Evolutionary conservation across 306 rosid genomes (phyloP).

Genomic region (Spatholobus suberectus): DNA sequence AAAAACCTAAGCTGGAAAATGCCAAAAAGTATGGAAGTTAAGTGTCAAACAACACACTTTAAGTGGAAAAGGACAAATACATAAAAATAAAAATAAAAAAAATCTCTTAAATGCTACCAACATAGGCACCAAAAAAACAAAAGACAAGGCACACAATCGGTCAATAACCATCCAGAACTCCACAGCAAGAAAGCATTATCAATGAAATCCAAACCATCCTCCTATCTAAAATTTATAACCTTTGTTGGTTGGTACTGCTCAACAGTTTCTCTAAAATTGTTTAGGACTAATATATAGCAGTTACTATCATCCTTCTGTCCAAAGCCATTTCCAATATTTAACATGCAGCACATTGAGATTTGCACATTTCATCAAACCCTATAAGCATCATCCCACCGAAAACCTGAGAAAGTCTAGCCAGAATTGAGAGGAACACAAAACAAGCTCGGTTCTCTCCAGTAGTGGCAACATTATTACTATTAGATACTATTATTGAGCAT

Average conservation of each 20-base stretch:
- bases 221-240: too few relatives aligned
- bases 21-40: neutral
- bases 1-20: neutral
- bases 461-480: too few relatives aligned
- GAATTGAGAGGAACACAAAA: conserved; percentile 4
- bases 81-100: neutral
- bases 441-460: neutral
- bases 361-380: conserved; percentile 21
- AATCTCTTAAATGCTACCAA: neutral
- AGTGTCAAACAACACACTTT: neutral
- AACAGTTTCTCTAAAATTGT: too few relatives aligned
- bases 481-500: too few relatives aligned
- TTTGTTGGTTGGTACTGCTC: neutral
- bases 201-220: conserved; percentile 17
- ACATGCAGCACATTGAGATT: neutral
- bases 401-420: neutral
- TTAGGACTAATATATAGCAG: neutral
- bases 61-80: neutral
- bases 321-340: neutral
- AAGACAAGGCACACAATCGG: neutral
- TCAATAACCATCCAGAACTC: conserved; percentile 9
- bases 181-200: conserved; percentile 15
- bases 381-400: neutral
- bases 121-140: neutral
- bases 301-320: neutral